Conservation (phyloP, 306 rosid genomes). For the Ochetophila trinervis region DNA sequence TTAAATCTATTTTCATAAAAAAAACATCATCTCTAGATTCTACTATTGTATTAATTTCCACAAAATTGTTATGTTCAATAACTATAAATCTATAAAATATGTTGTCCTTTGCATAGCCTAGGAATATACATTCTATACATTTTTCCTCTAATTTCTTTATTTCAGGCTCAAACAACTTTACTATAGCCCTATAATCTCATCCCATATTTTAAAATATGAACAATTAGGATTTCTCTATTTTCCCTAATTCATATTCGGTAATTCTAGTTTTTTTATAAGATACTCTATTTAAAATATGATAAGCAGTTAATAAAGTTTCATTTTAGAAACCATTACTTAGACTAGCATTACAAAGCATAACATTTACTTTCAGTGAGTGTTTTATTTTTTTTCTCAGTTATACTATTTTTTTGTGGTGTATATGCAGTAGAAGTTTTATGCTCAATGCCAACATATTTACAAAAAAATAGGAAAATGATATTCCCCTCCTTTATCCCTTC, state of each 20-base stretch:
- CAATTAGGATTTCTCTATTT: no score
- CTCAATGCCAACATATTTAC: no score
- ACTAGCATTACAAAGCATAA: neutral
- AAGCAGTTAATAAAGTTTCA: neutral
- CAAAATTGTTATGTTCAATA: neutral
- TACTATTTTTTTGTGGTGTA: neutral
- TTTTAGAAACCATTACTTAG: neutral
- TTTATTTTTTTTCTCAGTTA: no score
- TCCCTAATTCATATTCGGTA: neutral
- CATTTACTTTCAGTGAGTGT: neutral
- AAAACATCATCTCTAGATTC: no score
- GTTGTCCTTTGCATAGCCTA: neutral
- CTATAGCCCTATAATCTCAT: neutral
- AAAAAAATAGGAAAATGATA: no score
- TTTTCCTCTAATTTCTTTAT: conserved; percentile 3
- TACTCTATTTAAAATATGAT: neutral
- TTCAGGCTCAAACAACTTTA: conserved; percentile 1
- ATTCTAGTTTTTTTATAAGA: neutral
- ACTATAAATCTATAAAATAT: neutral
- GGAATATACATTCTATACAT: conserved; percentile 1
- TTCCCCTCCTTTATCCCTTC: no score
- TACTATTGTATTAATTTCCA: no score
- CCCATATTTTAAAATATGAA: neutral
- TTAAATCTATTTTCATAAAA: no score
- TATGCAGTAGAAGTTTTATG: neutral